Base-by-base conservation (phyloP, 2,329 filamentous ascomycete genomes). In the Epichloe typhina region DNA sequence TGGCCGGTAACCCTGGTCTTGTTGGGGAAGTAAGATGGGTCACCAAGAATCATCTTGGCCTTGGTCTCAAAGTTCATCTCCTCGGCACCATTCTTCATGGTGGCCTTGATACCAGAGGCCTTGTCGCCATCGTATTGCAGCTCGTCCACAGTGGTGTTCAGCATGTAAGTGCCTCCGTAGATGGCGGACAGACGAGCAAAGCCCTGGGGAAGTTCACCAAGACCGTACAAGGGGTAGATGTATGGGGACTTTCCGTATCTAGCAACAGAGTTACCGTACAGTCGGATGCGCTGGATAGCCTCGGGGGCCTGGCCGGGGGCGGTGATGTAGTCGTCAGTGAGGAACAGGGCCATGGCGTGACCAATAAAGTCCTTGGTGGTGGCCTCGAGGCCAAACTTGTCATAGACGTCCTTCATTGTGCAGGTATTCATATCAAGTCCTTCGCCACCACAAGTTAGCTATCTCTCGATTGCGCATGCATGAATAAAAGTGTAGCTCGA, bases 131-230 rank as follows among this genome's bases (percentile, higher is more conserved):
- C 88, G 66, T 93, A 95, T 54, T 86, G 69, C 58, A 98, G 73
- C 74, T 98, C 93, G 56, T 97, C 86, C 51, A 98, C 79, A 59
- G 83, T 82, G 59, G 93, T 95, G 77, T 97, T 97, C 63, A 98
- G 84, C 90, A 98, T 98, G 74, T 98, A 98, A 47, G 93, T 98
- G 60, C 93, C 93, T 57, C 93, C 93, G 66, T 98, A 97, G 71
- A 98, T 97, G 68, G 93, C 93, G 40, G 90, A 96, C 50, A 98
- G 80, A 69, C 93, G 90, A 56, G 93, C 93, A 63, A 98, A 98
- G 53, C 91, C 91, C 72, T 98, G 93, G 37, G 93, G 94, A 51
- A 98, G 84, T 74, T 98, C 93, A 66, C 87, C 93, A 47, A 98
- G 82, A 55, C 93, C 93, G 73, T 98, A 98, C 35, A 97, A 83